phyloP scores from a whole-genome alignment of 768 basidiomycete species.

The Mycena kentingensis region DNA sequence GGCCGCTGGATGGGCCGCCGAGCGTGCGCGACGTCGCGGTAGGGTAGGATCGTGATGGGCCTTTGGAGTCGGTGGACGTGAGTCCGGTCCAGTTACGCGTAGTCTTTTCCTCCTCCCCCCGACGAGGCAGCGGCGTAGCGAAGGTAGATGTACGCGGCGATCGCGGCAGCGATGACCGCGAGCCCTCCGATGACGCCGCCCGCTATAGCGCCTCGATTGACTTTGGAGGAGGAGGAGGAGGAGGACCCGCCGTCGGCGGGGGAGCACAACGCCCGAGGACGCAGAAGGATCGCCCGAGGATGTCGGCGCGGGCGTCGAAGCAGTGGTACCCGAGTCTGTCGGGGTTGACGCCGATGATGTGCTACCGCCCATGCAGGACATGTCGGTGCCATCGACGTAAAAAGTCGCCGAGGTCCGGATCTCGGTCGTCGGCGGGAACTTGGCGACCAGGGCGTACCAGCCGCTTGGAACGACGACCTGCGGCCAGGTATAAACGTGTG shows the following conservation, averaged over 20 bases:
- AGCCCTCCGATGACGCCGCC: slow-evolving; percentile 55
- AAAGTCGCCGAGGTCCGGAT: slow-evolving; percentile 29
- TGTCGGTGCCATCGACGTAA: slow-evolving; percentile 35
- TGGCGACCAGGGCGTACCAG: slow-evolving; percentile 17
- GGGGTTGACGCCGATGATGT: slow-evolving; percentile 8
- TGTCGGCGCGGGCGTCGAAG: slow-evolving; percentile 23
- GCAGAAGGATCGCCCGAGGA: slow-evolving; percentile 18
- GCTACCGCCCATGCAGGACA: slow-evolving; percentile 34
- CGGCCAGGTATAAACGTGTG: slow-evolving; percentile 41
- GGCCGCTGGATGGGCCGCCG: neutral
- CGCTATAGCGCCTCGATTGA: slow-evolving; percentile 42
- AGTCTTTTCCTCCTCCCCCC: slow-evolving; percentile 20
- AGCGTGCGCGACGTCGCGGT: neutral
- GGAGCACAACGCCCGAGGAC: slow-evolving; percentile 23
- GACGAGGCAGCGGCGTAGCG: slow-evolving; percentile 34
- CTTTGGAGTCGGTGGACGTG: slow-evolving; percentile 30
- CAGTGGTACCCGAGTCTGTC: neutral
- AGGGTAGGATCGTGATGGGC: slow-evolving; percentile 5
- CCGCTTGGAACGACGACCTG: slow-evolving; percentile 37
- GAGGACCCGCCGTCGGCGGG: slow-evolving; percentile 27
- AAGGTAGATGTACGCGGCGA: slow-evolving; percentile 19
- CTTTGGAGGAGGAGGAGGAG: slow-evolving; percentile 24
- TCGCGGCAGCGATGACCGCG: slow-evolving; percentile 35
- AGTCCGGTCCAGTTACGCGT: slow-evolving; percentile 33
- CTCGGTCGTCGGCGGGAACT: too few relatives aligned